phyloP scores from a whole-genome alignment of 1,284 basidiomycete species.

The Microbotryum lychnidis-dioicae region DNA sequence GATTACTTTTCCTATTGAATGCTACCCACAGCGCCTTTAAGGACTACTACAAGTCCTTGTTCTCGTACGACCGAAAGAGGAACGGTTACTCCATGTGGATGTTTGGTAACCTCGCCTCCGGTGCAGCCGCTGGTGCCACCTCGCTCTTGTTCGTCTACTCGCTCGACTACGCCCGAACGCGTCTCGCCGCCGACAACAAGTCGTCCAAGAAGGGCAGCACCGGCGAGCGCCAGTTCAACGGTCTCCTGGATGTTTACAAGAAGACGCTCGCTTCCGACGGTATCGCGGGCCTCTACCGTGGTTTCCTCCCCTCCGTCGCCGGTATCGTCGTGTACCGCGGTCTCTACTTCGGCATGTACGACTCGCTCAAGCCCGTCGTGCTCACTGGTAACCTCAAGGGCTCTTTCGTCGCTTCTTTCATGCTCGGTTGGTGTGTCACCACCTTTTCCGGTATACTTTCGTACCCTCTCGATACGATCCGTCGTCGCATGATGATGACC shows the following conservation, averaged over 20 bases:
- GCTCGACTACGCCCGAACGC: slow-evolving; percentile 93
- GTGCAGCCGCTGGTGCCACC: slow-evolving; percentile 52
- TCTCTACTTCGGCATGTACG: slow-evolving; percentile 63
- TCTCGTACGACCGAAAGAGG: slow-evolving; percentile 42
- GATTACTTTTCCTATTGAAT: not conserved
- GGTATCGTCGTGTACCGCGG: slow-evolving; percentile 96
- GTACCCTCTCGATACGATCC: slow-evolving; percentile 89
- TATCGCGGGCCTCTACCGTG: slow-evolving; percentile 63
- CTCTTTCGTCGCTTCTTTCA: slow-evolving; percentile 83
- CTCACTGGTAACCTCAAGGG: slow-evolving; percentile 80
- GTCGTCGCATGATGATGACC: slow-evolving; percentile 62
- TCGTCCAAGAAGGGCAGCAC: slow-evolving; percentile 69
- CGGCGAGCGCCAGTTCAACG: slow-evolving; percentile 77
- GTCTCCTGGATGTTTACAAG: slow-evolving; percentile 84
- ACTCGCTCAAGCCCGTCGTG: slow-evolving; percentile 82
- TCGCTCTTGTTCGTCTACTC: slow-evolving; percentile 97
- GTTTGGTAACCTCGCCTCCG: slow-evolving; percentile 72
- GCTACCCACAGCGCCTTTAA: slow-evolving; percentile 41
- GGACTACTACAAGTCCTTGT: slow-evolving; percentile 94
- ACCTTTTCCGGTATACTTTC: slow-evolving; percentile 91
- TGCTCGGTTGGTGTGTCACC: slow-evolving; percentile 71
- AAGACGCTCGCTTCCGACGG: slow-evolving; percentile 67
- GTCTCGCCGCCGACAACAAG: slow-evolving; percentile 94
- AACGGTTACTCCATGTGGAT: slow-evolving; percentile 39
- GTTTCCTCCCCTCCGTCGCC: slow-evolving; percentile 86